These are phyloP conservation scores for Musa itinerans DNA, from an alignment of 176 grass and related monocot genomes.

Conservation along the genomic window DNA sequence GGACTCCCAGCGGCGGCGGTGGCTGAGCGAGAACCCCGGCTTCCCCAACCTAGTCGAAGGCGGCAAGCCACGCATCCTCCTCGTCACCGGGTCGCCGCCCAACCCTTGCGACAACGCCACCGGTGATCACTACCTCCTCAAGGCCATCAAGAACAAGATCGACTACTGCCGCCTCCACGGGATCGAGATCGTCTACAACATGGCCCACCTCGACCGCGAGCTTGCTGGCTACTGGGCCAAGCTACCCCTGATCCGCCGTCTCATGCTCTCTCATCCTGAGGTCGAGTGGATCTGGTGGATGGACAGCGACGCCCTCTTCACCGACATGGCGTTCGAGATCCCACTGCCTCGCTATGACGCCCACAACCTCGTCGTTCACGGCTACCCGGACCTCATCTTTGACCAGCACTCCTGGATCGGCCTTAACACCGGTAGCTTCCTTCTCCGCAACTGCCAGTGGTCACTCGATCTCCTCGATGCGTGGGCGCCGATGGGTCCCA, in stretches of 20 bases:
- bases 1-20: constrained; percentile 41
- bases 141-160: constrained; percentile 63
- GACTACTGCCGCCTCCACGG: constrained; percentile 78
- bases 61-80: constrained; percentile 35
- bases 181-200: constrained; percentile 48
- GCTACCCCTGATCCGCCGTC: constrained; percentile 49
- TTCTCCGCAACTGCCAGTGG: constrained; percentile 82
- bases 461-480: constrained; percentile 65
- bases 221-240: constrained; percentile 58
- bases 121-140: constrained; percentile 54
- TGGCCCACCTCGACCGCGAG: constrained; percentile 34
- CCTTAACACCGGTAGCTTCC: constrained; percentile 57
- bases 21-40: constrained; percentile 40
- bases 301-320: constrained; percentile 64
- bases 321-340: constrained; percentile 75
- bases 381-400: constrained; percentile 42
- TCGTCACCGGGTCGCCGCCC: constrained; percentile 53
- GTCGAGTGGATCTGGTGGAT: constrained; percentile 86
- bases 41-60: constrained; percentile 35
- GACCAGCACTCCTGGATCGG: constrained; percentile 39
- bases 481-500: constrained; percentile 63
- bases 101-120: constrained; percentile 37
- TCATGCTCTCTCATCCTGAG: constrained; percentile 77
- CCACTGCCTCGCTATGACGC: constrained; percentile 36
- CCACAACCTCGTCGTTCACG: constrained; percentile 49